phyloP scores from a whole-genome alignment of 2,329 filamentous ascomycete genomes.

The Cladophialophora psammophila region DNA sequence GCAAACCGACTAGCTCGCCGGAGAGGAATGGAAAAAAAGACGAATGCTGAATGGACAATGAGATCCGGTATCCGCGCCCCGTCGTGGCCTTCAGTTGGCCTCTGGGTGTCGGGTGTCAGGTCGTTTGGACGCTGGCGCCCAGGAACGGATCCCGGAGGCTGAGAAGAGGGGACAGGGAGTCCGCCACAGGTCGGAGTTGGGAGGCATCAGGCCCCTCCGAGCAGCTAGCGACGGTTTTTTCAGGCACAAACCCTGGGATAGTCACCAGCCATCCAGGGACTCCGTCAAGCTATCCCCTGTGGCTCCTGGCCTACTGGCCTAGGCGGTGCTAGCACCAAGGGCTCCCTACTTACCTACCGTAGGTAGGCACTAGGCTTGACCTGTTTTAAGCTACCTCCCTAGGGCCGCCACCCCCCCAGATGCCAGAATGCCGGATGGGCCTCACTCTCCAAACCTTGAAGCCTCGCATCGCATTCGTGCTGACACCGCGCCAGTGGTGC shows the following conservation, averaged over 20 bases:
- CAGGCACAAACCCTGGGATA: slow-evolving; percentile 5
- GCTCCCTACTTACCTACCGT: background rate
- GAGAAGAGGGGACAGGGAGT: background rate
- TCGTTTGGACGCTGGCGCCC: background rate
- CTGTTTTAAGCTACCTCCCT: slow-evolving; percentile 20
- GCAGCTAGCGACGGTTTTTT: slow-evolving; percentile 10
- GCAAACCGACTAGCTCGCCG: background rate
- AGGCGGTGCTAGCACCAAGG: slow-evolving; percentile 5
- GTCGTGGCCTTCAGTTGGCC: slow-evolving; percentile 6
- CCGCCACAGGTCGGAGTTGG: slow-evolving; percentile 16
- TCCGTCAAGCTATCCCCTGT: slow-evolving; percentile 11
- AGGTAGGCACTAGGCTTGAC: background rate
- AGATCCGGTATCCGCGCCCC: slow-evolving; percentile 21
- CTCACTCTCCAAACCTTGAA: slow-evolving; percentile 17
- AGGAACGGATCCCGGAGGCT: background rate
- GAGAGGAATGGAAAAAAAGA: slow-evolving; percentile 4
- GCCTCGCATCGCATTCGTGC: slow-evolving; percentile 16
- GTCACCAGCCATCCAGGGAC: slow-evolving; percentile 6
- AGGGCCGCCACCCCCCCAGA: slow-evolving; percentile 4
- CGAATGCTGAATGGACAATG: slow-evolving; percentile 9
- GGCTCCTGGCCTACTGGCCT: background rate
- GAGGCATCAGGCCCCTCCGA: slow-evolving; percentile 1
- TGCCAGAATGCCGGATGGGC: slow-evolving; percentile 12
- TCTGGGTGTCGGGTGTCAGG: slow-evolving; percentile 7
- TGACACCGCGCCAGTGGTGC: slow-evolving; percentile 15